Base-by-base conservation (phyloP, 345 rosid genomes). In the Lenwebbia sp. region DNA sequence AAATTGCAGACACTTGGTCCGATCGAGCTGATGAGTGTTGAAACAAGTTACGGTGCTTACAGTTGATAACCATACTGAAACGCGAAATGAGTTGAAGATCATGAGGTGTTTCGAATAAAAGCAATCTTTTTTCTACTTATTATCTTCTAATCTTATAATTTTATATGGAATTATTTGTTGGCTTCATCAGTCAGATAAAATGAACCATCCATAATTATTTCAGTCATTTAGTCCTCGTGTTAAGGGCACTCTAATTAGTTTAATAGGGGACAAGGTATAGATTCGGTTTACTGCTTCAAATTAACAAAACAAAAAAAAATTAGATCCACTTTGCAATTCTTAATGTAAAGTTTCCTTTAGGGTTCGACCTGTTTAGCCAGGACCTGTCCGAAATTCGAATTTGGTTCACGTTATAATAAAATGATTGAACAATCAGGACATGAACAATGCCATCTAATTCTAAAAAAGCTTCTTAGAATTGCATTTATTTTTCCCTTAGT, bases 71-170 rank as follows among this genome's bases (percentile, higher is more conserved):
- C 26, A n/a, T n/a, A 13, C 13, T n/a, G 37, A n/a, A n/a, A 60
- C 4, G 2, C 0, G 0, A 6, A 62, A 62, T 30, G 0, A 8
- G 1, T 62, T 30, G 1, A 7, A 30, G 23, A 33, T 65, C 41
- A 8, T 2, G 23, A 10, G 23, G 12, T 5, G 5, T 65, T 30
- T 65, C 19, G 11, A 65, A 33, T 65, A 15, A 15, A 22, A 7
- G 23, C 37, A 65, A 17, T 30, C 25, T 0, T 33, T 65, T 33
- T 60, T 6, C 19, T 54, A 44, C 8, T 3, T 30, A 14, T 15
- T 30, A 37, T 62, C 15, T 17, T 62, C 12, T 0, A 30, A 62
- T 30, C 41, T 2, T 7, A 4, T 7, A 15, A 15, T 13, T 62
- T 15, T 1, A 17, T 70, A 33, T 19, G 78, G 12, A 70, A 70